These are phyloP conservation scores for Chenopodium suecicum DNA, from an alignment of 148 eudicot genomes.

Conservation along the genomic window DNA sequence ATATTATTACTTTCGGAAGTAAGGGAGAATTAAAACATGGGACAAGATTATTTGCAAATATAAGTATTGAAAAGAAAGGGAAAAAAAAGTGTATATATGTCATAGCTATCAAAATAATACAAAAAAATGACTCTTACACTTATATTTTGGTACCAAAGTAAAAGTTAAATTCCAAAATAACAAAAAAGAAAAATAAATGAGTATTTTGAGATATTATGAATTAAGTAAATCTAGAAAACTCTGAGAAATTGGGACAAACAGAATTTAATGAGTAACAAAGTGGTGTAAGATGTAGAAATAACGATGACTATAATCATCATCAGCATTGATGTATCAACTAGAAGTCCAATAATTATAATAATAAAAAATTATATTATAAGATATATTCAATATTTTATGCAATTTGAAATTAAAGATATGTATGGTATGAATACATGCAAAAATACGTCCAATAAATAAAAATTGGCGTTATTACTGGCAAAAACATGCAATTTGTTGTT, in stretches of 20 bases:
- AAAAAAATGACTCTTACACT: neutral
- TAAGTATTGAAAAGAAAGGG: too few species aligned
- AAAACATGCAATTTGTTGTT: constrained; percentile 24
- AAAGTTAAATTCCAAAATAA: neutral
- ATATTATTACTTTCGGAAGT: neutral
- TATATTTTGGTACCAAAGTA: neutral
- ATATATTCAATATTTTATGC: constrained; percentile 15
- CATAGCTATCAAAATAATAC: neutral
- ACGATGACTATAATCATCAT: neutral
- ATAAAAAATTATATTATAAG: neutral
- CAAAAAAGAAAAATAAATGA: neutral
- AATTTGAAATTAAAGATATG: constrained; percentile 25
- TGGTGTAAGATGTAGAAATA: neutral
- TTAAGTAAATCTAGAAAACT: neutral
- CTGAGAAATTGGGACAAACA: neutral
- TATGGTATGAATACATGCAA: neutral
- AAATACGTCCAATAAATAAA: constrained; percentile 4
- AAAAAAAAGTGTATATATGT: neutral
- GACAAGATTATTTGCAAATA: too few species aligned
- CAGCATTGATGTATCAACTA: neutral
- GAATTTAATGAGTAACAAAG: neutral
- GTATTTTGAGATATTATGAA: neutral
- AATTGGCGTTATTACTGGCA: constrained; percentile 21
- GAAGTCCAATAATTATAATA: constrained; percentile 4
- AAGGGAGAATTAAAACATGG: neutral